Percentiles rank a stretch among this genome's conserved stretches.
Conservation (phyloP, 75 land plant species). For the Isoetes taiwanensis region DNA sequence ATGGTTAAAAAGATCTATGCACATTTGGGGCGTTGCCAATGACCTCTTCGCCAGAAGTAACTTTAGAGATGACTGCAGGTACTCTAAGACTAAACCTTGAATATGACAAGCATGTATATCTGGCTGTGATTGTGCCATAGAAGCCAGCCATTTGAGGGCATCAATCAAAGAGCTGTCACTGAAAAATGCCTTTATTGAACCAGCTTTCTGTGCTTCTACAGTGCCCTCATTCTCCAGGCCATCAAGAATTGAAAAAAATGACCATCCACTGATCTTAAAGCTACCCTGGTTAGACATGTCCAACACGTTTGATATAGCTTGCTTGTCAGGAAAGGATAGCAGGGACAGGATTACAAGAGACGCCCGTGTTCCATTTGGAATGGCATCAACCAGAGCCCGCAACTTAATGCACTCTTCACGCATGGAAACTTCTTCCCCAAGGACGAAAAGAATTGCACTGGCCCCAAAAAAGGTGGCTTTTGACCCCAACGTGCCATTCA, state of each 20-base stretch:
- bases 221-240: too few species aligned
- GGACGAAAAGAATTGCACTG: not conserved
- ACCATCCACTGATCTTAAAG: conserved; percentile 32
- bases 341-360: not conserved
- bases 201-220: too few species aligned
- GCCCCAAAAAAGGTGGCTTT: not conserved
- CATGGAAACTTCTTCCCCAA: not conserved
- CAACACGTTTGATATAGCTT: conserved; percentile 19
- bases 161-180: conserved; percentile 43
- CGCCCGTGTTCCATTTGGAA: not conserved
- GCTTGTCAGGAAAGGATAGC: not conserved
- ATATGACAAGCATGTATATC: conserved; percentile 25
- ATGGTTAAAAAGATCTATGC: conserved; percentile 49
- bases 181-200: conserved; percentile 32
- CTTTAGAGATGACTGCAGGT: conserved; percentile 29
- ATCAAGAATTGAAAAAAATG: conserved; percentile 22
- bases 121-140: conserved; percentile 46
- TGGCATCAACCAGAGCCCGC: not conserved
- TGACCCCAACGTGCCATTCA: too few species aligned
- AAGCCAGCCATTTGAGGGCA: conserved; percentile 72
- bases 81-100: conserved; percentile 42
- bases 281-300: conserved; percentile 40
- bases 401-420: not conserved
- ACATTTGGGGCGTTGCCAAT: too few species aligned
- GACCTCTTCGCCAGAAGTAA: conserved; percentile 30